These are phyloP conservation scores for Cutaneotrichosporon cutaneum DNA, from an alignment of 1,284 basidiomycete genomes.

Conservation along the genomic window DNA sequence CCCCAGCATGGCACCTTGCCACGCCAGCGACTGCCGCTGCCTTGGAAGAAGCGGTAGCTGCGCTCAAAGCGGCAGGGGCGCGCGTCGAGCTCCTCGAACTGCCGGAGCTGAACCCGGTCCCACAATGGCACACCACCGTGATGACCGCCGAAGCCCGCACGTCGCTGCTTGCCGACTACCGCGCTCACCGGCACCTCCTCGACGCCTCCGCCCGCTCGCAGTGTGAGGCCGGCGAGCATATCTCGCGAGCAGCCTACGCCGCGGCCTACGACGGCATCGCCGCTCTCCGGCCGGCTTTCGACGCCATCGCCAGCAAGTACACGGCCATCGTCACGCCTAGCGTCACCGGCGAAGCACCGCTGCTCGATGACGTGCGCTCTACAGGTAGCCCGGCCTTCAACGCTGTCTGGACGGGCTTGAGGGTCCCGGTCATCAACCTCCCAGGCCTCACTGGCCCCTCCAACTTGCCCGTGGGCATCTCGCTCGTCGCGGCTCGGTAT, in stretches of 20 bases:
- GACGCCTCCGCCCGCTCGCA: conserved; percentile 29
- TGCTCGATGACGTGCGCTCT: conserved; percentile 26
- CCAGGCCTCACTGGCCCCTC: conserved; percentile 31
- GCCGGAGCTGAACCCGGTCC: conserved; percentile 24
- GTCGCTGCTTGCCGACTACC: conserved; percentile 27
- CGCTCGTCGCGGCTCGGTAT: conserved; percentile 30
- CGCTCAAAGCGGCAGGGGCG: conserved; percentile 27
- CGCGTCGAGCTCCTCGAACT: conserved; percentile 33
- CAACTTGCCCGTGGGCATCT: conserved; percentile 34
- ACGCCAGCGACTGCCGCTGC: conserved; percentile 16
- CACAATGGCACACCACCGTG: conserved; percentile 31
- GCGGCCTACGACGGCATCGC: conserved; percentile 35
- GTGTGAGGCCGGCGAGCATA: conserved; percentile 23
- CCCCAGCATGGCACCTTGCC: conserved; percentile 31
- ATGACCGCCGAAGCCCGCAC: conserved; percentile 30
- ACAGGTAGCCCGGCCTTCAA: conserved; percentile 37
- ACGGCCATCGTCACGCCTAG: conserved; percentile 34
- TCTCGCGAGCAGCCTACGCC: conserved; percentile 23
- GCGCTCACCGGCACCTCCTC: conserved; percentile 9
- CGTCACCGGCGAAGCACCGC: conserved; percentile 31
- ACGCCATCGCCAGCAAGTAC: conserved; percentile 29
- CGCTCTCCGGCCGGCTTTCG: conserved; percentile 28
- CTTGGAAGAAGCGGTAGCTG: conserved; percentile 26
- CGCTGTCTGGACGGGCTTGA: conserved; percentile 36
- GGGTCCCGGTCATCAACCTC: conserved; percentile 34